Base-by-base conservation (phyloP, 2,329 filamentous ascomycete genomes). In the Aureobasidium namibiae region DNA sequence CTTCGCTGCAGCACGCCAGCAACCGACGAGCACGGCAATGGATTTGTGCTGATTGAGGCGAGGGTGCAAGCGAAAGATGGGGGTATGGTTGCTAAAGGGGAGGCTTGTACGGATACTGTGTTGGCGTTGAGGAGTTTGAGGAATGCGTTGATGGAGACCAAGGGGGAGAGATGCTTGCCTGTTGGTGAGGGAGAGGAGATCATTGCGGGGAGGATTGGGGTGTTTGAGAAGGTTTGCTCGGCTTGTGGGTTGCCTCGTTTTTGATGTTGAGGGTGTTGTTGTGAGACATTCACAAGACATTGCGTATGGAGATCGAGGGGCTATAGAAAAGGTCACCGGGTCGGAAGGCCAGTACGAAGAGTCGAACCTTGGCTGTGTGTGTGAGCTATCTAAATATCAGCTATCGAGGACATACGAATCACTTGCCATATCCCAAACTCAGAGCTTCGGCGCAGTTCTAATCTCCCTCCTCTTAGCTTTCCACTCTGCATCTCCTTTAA, bases 391-490 rank as follows among this genome's bases (percentile, higher is more conserved):
- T 14, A 11, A n/a, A 6, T 10, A 24, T 13, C 34, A n/a, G 18
- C 16, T 34, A 49, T 34, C 45, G n/a, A 33, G 23, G 7, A 26
- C 23, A 29, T 2, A 29, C 16, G 4, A 52, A 18, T 9, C 2
- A 34, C 48, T 39, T 53, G 8, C 34, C 21, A 41, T 53, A 26
- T 13, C 18, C 9, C 3, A 24, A 14, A 1, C 14, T 56, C n/a
- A 57, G 9, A 57, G 33, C 24, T 57, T 57, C 2, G 54, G 41
- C 6, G 54, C 26, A 31, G 54, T 5, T 24, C 42, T 21, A 26
- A 57, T 48, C 33, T 57, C 54, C n/a, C 54, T 57, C n/a, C 54
- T 57, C 33, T 46, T 57, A 1, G 41, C 42, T 21, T 48, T 57
- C 54, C 54, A 39, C 42, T 48, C 33, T 21, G 54, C 54, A 39